A percentile compares a stretch with the other conserved stretches of the same genome.
Conservation (phyloP, 2,329 filamentous ascomycete genomes). For the Corinectria fuckeliana region DNA sequence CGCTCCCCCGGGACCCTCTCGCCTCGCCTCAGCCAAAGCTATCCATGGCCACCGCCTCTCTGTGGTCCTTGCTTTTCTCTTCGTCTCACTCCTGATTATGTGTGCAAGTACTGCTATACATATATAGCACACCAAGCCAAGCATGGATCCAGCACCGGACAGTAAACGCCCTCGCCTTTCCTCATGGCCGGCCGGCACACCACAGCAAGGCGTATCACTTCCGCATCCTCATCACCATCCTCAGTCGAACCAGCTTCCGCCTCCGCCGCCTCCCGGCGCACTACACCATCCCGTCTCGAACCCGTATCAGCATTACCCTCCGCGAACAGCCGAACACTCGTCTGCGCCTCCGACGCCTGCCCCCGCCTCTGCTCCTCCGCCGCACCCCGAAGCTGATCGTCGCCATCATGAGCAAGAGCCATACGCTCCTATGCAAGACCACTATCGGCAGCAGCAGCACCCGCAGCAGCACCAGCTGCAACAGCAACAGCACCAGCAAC, state of each 20-base stretch:
- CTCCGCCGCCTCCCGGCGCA: slow-evolving; percentile 34
- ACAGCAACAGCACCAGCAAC: slow-evolving; percentile 21
- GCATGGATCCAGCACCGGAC: slow-evolving; percentile 67
- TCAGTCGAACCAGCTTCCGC: slow-evolving; percentile 39
- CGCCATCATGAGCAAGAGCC: slow-evolving; percentile 64
- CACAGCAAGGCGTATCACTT: slow-evolving; percentile 56
- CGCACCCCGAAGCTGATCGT: slow-evolving; percentile 55
- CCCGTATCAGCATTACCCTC: slow-evolving; percentile 50
- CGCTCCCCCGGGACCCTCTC: slow-evolving; percentile 36
- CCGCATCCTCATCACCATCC: slow-evolving; percentile 42
- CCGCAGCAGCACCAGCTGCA: slow-evolving; percentile 24
- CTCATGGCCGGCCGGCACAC: slow-evolving; percentile 56
- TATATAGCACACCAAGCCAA: slow-evolving; percentile 53
- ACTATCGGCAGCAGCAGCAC: slow-evolving; percentile 44
- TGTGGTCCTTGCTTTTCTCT: slow-evolving; percentile 47
- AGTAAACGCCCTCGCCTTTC: slow-evolving; percentile 64
- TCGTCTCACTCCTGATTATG: slow-evolving; percentile 46
- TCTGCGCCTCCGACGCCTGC: slow-evolving; percentile 41
- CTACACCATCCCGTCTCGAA: slow-evolving; percentile 44
- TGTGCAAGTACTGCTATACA: slow-evolving; percentile 44
- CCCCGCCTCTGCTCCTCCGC: slow-evolving; percentile 40
- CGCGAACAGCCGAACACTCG: slow-evolving; percentile 43
- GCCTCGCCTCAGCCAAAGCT: slow-evolving; percentile 39
- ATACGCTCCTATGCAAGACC: slow-evolving; percentile 62
- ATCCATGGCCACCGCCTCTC: slow-evolving; percentile 46